Base-by-base conservation (phyloP, 352 stramenopile genomes). In the Phytophthora megakarya region DNA sequence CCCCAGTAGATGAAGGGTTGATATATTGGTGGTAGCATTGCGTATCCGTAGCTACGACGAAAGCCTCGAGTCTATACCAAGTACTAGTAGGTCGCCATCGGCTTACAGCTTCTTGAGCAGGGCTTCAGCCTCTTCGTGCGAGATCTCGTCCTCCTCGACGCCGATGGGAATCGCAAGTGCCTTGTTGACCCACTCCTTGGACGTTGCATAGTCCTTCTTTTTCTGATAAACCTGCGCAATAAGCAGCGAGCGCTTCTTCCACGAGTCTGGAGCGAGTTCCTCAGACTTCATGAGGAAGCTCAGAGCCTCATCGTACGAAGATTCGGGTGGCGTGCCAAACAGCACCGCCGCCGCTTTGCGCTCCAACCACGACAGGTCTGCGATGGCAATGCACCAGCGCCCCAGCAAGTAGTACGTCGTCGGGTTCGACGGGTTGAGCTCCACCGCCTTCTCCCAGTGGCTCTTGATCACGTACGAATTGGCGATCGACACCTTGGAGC, bases 151-250 rank as follows among this genome's bases (percentile, higher is more conserved):
- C 64, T 93, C 85, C 45, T 94, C 81, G 10, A 47, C 80, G 23
- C 66, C 52, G 18, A 77, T 55, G 8, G 84, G 75, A 46, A 92
- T 76, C 3, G 70, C 74, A n/a, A 92, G 67, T 51, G 84, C 73
- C 70, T 92, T 92, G 55, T 78, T 54, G 16, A 76, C 61, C 87
- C 87, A 96, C 19, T 89, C 67, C 67, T 92, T 88, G 26, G 87
- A 78, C 35, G 75, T 74, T 11, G 54, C 64, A 40, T 60, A 72
- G 67, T 95, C 65, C 53, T 84, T 86, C 63, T 89, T 83, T 77
- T 96, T 95, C 50, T 85, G 67, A 70, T 96, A 89, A 28, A 90
- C 82, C 43, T 94, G 78, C 13, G 87, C 85, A 30, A 96, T 86
- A 21, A 95, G 75, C 33, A 94, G 43, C 60, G 84, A 70, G 62